phyloP scores from a whole-genome alignment of 805 yeast species.

The Crinitomyces ghanaensis region DNA sequence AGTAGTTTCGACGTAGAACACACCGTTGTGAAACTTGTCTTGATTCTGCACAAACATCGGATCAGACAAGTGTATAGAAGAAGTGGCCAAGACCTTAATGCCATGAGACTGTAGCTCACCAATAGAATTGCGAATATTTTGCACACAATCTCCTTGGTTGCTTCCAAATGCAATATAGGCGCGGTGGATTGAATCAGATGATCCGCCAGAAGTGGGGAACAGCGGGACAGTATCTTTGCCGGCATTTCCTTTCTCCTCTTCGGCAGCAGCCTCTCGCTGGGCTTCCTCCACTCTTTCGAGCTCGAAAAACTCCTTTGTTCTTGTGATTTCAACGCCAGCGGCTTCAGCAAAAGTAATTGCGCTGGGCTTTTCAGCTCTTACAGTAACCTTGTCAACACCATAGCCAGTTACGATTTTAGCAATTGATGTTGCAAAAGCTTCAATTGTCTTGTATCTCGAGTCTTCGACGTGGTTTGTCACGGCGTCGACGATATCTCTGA shows the following conservation, averaged over 20 bases:
- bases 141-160: conserved; percentile 62
- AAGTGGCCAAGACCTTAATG: conserved; percentile 45
- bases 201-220: conserved; percentile 15
- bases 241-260: neutral
- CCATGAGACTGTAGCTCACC: conserved; percentile 32
- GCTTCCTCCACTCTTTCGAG: neutral
- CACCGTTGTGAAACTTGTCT: conserved; percentile 76
- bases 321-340: conserved; percentile 71
- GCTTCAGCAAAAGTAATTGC: conserved; percentile 81
- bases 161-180: conserved; percentile 86
- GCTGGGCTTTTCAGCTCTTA: conserved; percentile 71
- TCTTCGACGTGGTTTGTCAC: conserved; percentile 53
- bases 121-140: conserved; percentile 49
- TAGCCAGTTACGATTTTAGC: conserved; percentile 41
- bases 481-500: conserved; percentile 34
- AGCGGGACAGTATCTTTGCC: conserved; percentile 7
- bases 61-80: conserved; percentile 74
- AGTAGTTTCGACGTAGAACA: conserved; percentile 48
- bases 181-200: conserved; percentile 28
- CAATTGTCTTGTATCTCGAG: conserved; percentile 85
- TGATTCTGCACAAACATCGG: conserved; percentile 89
- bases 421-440: conserved; percentile 71
- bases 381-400: conserved; percentile 35
- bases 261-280: conserved; percentile 1
- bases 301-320: conserved; percentile 34